These are phyloP conservation scores for Echeveria elegans DNA, from an alignment of 164 flowering plant species.

Conservation along the genomic window DNA sequence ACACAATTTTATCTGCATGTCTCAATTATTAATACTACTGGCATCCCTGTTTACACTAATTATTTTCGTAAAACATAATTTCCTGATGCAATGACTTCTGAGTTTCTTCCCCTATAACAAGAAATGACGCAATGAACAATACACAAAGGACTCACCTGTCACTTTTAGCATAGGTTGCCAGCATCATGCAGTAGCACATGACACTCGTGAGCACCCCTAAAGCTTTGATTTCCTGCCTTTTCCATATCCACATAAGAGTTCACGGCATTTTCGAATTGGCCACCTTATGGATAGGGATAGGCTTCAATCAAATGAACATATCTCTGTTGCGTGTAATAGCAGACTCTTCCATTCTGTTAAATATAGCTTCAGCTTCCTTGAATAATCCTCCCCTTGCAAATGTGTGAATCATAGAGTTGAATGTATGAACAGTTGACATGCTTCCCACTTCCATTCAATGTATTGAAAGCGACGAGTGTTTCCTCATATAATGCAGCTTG, in stretches of 20 bases:
- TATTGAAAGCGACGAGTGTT: constrained; percentile 80
- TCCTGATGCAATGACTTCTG: background rate
- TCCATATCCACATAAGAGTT: constrained; percentile 83
- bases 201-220: constrained; percentile 70
- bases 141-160: constrained; percentile 47
- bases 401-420: constrained; percentile 50
- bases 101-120: background rate
- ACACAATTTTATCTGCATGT: background rate
- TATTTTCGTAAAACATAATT: background rate
- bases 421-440: constrained; percentile 61
- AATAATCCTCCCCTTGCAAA: constrained; percentile 84
- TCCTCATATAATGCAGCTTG: constrained; percentile 90
- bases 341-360: constrained; percentile 49
- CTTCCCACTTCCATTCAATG: constrained; percentile 93
- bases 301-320: constrained; percentile 73
- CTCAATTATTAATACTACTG: background rate
- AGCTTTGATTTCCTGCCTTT: constrained; percentile 62
- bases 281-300: constrained; percentile 71
- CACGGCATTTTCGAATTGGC: constrained; percentile 78
- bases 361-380: constrained; percentile 60
- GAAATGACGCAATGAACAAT: background rate
- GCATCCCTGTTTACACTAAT: background rate
- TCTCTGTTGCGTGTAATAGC: constrained; percentile 47
- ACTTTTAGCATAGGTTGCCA: constrained; percentile 71
- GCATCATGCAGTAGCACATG: constrained; percentile 85